A percentile compares a stretch with the other conserved stretches of the same genome.
phyloP scores from a whole-genome alignment of 148 eudicot genomes.

The Simmondsia chinensis region DNA sequence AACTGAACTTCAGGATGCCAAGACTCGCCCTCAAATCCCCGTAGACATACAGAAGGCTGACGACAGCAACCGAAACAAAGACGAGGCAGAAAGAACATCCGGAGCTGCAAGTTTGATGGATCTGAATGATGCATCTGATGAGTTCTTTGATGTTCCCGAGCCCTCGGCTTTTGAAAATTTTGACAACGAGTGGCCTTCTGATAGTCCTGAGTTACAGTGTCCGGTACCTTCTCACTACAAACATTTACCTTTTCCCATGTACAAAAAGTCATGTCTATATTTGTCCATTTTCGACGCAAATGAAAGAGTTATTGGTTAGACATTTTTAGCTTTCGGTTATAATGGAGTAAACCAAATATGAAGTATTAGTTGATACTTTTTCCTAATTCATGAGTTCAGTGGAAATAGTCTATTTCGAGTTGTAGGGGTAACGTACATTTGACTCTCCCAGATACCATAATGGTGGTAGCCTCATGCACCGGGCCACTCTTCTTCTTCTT shows the following conservation, averaged over 20 bases:
- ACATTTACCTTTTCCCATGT: neutral
- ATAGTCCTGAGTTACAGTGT: conserved; percentile 20
- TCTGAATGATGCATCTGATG: conserved; percentile 51
- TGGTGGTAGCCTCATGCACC: too few species aligned
- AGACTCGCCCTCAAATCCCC: conserved; percentile 13
- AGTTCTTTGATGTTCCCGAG: conserved; percentile 68
- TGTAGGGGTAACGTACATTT: too few species aligned
- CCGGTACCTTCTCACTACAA: conserved; percentile 18
- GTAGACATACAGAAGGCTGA: conserved; percentile 8
- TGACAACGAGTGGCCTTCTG: conserved; percentile 37
- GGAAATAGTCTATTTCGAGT: too few species aligned
- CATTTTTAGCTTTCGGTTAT: too few species aligned
- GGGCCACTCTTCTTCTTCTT: too few species aligned
- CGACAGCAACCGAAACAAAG: conserved; percentile 14
- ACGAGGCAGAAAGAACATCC: conserved; percentile 19
- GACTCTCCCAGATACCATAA: too few species aligned
- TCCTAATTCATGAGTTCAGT: too few species aligned
- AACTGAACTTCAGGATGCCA: conserved; percentile 14
- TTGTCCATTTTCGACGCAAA: too few species aligned
- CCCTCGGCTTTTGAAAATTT: conserved; percentile 28
- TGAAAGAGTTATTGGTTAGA: too few species aligned
- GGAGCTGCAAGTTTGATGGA: conserved; percentile 30
- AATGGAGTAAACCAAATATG: too few species aligned
- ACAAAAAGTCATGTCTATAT: too few species aligned
- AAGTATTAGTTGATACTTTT: too few species aligned